A percentile compares a stretch with the other conserved stretches of the same genome.
These are phyloP conservation scores for Sphagnum tenellum DNA, from an alignment of 225 moss, liverwort and hornwort species.

Conservation along the genomic window DNA sequence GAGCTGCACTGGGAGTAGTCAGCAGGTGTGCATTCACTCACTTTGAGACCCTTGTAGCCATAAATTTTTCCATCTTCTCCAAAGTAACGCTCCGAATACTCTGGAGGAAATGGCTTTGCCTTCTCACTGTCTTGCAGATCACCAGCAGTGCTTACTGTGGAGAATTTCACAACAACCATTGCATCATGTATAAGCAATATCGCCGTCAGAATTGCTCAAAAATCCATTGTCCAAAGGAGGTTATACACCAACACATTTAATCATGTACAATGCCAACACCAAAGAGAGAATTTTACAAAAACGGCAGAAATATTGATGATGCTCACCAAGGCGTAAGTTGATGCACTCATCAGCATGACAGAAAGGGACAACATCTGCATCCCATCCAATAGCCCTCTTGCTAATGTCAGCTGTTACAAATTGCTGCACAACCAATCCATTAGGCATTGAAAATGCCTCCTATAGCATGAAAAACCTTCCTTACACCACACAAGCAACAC, in stretches of 20 bases:
- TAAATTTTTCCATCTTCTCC: conserved; percentile 79
- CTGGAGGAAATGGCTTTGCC: conserved; percentile 61
- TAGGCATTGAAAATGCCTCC: background rate
- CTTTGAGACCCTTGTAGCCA: conserved; percentile 71
- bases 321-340: conserved; percentile 66
- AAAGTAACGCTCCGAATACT: conserved; percentile 65
- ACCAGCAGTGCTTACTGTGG: conserved; percentile 45
- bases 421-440: too few species aligned
- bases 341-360: conserved; percentile 76
- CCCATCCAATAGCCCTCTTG: background rate
- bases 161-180: background rate
- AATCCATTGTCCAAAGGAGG: background rate
- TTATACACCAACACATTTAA: background rate
- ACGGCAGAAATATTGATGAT: background rate
- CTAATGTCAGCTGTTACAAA: too few species aligned
- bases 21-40: conserved; percentile 3
- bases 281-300: background rate
- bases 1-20: too few species aligned
- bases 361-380: conserved; percentile 43
- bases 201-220: background rate
- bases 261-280: background rate
- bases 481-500: background rate
- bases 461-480: background rate
- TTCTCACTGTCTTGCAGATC: conserved; percentile 43
- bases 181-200: background rate